Conservation (phyloP, 2,329 filamentous ascomycete genomes). For the Aspergillus quadricinctus region DNA sequence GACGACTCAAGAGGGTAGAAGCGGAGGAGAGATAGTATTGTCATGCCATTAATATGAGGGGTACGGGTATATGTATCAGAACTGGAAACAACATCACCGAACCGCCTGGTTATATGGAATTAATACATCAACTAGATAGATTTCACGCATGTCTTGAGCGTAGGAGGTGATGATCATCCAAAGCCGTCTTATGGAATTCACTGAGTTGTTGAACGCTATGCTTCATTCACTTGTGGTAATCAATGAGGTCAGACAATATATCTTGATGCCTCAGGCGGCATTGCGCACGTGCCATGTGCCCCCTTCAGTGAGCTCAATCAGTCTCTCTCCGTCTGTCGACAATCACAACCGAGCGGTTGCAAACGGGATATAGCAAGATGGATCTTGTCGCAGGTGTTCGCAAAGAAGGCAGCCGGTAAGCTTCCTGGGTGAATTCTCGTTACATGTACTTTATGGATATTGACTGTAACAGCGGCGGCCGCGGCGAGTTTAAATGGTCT, state of each 20-base stretch:
- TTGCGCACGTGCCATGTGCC: slow-evolving; percentile 18
- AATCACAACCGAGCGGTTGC: not conserved
- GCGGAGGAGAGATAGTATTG: slow-evolving; percentile 1
- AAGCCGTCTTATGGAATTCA: not conserved
- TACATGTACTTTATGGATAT: slow-evolving; percentile 6
- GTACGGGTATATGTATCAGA: slow-evolving; percentile 18
- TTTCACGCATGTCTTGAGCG: slow-evolving; percentile 3
- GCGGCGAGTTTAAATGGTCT: slow-evolving; percentile 92
- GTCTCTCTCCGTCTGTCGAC: not conserved
- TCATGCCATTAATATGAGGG: slow-evolving; percentile 12
- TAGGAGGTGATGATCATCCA: not conserved
- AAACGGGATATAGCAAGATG: slow-evolving; percentile 52
- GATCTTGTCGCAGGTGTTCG: slow-evolving; percentile 89
- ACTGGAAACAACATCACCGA: slow-evolving; percentile 11
- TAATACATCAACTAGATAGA: slow-evolving; percentile 1
- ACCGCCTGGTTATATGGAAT: slow-evolving; percentile 5
- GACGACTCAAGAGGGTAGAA: not conserved
- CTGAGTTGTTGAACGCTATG: not conserved
- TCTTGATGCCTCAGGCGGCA: slow-evolving; percentile 13
- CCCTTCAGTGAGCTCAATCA: not conserved
- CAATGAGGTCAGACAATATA: slow-evolving; percentile 16
- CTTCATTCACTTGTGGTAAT: slow-evolving; percentile 1
- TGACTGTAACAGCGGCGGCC: slow-evolving; percentile 61
- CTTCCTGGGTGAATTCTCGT: not conserved
- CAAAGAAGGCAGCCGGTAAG: slow-evolving; percentile 74